Evolutionary conservation across 2,329 filamentous ascomycete genomes (phyloP), one percentile per base, ranked within the genome.

Genomic region (Colletotrichum musae): DNA sequence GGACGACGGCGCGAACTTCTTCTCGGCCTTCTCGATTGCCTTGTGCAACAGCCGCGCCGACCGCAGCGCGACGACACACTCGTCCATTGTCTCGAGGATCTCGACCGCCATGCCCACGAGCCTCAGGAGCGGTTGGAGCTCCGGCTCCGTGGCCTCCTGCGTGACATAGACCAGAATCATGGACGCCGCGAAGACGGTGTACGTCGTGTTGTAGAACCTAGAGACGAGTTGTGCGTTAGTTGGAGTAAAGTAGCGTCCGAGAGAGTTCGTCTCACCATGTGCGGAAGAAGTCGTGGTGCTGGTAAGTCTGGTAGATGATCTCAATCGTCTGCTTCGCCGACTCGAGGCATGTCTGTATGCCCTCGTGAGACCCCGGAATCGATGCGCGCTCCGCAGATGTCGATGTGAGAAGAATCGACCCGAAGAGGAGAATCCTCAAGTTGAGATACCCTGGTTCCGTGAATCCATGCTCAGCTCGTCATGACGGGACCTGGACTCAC

Each of bases 191-290:
- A 77, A 77, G 18, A 75, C 71, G 2, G 72, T 74, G 60, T 77
- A 77, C 9, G 75, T 77, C 2, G 75, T 77, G 58, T 77, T 77
- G 62, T 77, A 76, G 60, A 76, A 77, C 75, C 75, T 77, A 6
- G 5, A 12, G 6, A 18, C 2, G 15, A 24, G 6, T 21, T 15
- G 21, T 51, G 7, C 43, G 16, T 28, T 39, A 36, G 32, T 21
- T n/a, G 13, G 2, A 36, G 21, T 9, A 24, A 7, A 16, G 26
- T 7, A 36, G 2, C 7, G 15, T n/a, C 6, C 36, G 10, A 15
- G 18, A 13, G 3, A 64, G 4, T 36, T 36, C 5, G 7, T 2
- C 74, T 24, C 54, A 76, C 75, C 75, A 77, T 5, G 75, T 77
- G 2, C 75, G 73, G 66, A 77, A 77, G 50, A 76, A 77, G 43